Percentiles rank a stretch among this genome's conserved stretches.
phyloP scores from a whole-genome alignment of 306 rosid genomes.

The Medicago ruthenica region DNA sequence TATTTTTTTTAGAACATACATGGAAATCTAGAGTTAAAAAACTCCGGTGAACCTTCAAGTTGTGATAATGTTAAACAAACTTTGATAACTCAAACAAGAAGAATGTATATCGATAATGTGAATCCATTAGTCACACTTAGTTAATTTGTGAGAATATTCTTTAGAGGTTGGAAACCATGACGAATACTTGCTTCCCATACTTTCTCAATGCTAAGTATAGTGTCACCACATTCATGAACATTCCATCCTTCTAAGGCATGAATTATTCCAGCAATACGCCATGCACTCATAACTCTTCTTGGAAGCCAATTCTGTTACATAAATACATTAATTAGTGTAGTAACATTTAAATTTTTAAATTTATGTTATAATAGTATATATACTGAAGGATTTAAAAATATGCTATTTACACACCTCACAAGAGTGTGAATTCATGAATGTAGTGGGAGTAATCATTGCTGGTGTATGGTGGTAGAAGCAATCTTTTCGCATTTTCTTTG shows the following conservation, averaged over 20 bases:
- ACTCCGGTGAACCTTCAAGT: neutral
- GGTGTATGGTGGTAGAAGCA: constrained; percentile 71
- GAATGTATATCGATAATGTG: neutral
- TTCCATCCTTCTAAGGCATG: constrained; percentile 71
- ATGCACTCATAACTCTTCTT: constrained; percentile 71
- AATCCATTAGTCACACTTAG: neutral
- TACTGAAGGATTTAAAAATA: neutral
- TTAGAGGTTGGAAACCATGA: constrained; percentile 59
- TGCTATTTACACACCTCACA: constrained; percentile 63
- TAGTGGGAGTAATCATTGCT: constrained; percentile 58
- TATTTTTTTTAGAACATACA: too few relatives aligned
- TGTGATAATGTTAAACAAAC: neutral
- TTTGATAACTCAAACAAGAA: neutral
- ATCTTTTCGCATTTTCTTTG: constrained; percentile 51
- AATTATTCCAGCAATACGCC: constrained; percentile 64
- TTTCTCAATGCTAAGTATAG: constrained; percentile 32
- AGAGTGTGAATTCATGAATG: constrained; percentile 55
- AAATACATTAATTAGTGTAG: neutral
- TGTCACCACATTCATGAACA: constrained; percentile 56
- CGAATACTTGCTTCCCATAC: constrained; percentile 63
- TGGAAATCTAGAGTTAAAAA: neutral
- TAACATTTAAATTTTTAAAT: too few relatives aligned
- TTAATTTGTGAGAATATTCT: neutral
- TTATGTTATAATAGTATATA: neutral
- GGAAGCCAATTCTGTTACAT: constrained; percentile 58